Base-by-base conservation (phyloP, 2,329 filamentous ascomycete genomes). In the Coniochaeta sp. region DNA sequence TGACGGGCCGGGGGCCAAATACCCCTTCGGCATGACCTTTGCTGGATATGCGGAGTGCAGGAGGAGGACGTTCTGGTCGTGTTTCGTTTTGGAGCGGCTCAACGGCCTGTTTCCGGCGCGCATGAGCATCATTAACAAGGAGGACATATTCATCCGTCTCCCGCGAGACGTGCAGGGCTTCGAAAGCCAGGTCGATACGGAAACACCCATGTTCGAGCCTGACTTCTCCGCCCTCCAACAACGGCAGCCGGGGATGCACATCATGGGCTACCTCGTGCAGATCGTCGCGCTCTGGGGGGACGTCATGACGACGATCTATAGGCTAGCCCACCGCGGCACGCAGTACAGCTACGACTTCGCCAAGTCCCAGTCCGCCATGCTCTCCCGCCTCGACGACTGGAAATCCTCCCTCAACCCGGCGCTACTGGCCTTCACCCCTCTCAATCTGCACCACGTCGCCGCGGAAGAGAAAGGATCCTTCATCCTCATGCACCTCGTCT, bases 11-110 rank as follows among this genome's bases (percentile, higher is more conserved):
- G 56, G 67, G 13, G 60, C 67, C n/a, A 60, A 61, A 0, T 77
- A 74, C 50, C 80, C 81, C 4, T 83, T 81, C 60, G 79, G 75
- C 18, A 72, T 87, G 56, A 79, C 76, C 57, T 75, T 72, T 52
- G 66, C 67, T 48, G 80, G 78, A 27, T 78, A 84, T 57, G 76
- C 78, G 22, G 87, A 91, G 66, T 85, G 83, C 58, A 77, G 82
- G 54, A 76, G 86, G 56, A 75, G 87, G 52, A 89, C 85, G 0
- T 85, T 89, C 60, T 91, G 86, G 86, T 80, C 82, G 26, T 77
- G 82, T 49, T 87, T 85, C 58, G 69, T 89, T 58, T 76, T 87
- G 64, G 87, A 90, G 67, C 78, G 84, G 47, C 79, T 85, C 54
- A 82, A 80, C 47, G 78, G 78, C 13, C 76, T 82, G 54, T 82